phyloP scores from a whole-genome alignment of 2,329 filamentous ascomycete species.

The Mycosphaerelloides madeirae region DNA sequence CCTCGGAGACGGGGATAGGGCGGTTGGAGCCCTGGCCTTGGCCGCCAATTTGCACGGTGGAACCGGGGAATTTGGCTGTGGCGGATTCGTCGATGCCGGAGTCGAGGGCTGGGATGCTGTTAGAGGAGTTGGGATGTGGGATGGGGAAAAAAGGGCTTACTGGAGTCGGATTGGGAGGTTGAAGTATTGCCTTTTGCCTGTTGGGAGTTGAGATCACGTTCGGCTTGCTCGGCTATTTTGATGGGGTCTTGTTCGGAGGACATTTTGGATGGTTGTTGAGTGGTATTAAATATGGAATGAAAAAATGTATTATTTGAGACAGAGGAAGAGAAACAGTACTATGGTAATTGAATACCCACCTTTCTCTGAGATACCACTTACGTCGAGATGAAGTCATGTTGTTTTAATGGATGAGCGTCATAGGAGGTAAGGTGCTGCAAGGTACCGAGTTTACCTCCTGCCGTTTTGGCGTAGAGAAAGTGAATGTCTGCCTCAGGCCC shows the following conservation, averaged over 20 bases:
- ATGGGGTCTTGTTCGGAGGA: conserved; percentile 41
- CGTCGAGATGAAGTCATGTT: not conserved
- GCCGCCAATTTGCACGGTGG: conserved; percentile 41
- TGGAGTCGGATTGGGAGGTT: not conserved
- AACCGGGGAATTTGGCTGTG: conserved; percentile 42
- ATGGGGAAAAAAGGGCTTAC: conserved; percentile 7
- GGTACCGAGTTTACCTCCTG: too few species aligned
- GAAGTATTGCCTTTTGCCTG: conserved; percentile 30
- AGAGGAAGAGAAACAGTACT: not conserved
- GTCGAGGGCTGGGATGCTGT: conserved; percentile 35
- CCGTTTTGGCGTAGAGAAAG: too few species aligned
- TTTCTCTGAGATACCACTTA: not conserved
- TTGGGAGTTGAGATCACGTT: conserved; percentile 46
- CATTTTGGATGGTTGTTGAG: conserved; percentile 31
- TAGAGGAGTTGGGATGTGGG: not conserved
- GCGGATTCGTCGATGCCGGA: conserved; percentile 46
- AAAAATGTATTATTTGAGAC: not conserved
- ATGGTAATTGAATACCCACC: too few species aligned
- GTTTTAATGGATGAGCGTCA: too few species aligned
- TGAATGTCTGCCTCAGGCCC: too few species aligned
- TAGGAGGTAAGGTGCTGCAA: too few species aligned
- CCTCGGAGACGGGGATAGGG: conserved; percentile 45
- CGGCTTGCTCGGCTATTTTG: conserved; percentile 44
- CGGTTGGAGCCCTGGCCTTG: conserved; percentile 45
- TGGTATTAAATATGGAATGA: not conserved